Evolutionary conservation across 2,329 filamentous ascomycete species (phyloP), one percentile per base, ranked within the genome.

Genomic region (Alternaria arborescens): DNA sequence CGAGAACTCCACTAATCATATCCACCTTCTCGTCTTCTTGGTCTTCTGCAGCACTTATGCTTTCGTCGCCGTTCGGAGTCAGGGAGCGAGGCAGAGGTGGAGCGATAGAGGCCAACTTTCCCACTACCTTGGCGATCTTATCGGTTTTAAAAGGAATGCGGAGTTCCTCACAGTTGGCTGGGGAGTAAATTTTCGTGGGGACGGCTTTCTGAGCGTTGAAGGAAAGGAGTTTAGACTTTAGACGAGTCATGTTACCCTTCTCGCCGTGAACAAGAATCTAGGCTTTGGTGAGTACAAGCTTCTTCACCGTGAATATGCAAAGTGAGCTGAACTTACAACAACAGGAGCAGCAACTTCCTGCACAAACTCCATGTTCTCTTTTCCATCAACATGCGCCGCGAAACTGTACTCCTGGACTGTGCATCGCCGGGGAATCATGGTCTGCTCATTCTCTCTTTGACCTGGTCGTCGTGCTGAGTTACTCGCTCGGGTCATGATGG

Each of bases 231-330:
- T 97, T 96, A 3, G 94, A 97, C 78, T 97, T 97, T 28, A 99
- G 83, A 55, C 95, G 89, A 86, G 95, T 97, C 93, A 98, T 98
- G 76, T 98, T 97, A 76, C 97, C 93, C 72, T 95, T 93, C 77
- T 99, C 95, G 57, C 95, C 95, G 70, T 99, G 95, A 3, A 99
- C 95, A 32, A 99, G 87, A 61, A 99, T 97, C 91, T 94, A 61
- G 14, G 6, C 28, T 55, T 18, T 6, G 40, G 55, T 38, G 20
- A 53, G 68, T 55, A 69, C 44, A 32, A 26, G 40, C 1, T 24
- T 16, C 8, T 61, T 63, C 22, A 52, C 18, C 40, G 20, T 11
- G 11, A 16, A 24, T 3, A 16, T 32, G 20, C 5, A 42, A 24
- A 11, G 5, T 20, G 26, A 16, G 30, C 26, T 16, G 10, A 12